Conservation (phyloP, 805 yeast genomes). For the Lachancea dasiensis region DNA sequence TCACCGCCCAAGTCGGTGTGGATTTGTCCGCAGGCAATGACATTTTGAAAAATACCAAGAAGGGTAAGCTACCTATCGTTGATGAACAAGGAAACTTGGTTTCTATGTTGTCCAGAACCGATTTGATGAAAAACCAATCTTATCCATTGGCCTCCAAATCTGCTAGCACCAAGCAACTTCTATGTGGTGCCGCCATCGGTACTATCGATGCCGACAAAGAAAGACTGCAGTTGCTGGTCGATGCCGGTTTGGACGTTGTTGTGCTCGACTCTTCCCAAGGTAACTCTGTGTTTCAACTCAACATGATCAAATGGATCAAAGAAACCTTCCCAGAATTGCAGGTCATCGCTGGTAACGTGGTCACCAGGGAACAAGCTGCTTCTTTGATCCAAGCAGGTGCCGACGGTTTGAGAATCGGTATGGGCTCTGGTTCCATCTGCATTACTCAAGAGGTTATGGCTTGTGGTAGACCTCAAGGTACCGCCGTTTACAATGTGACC, state of each 20-base stretch:
- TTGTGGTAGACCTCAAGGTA: constrained; percentile 99
- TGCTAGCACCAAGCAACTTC: constrained; percentile 84
- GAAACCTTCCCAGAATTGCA: constrained; percentile 68
- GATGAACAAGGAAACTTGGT: constrained; percentile 71
- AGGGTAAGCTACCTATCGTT: constrained; percentile 95
- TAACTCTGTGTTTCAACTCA: constrained; percentile 89
- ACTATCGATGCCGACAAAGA: constrained; percentile 83
- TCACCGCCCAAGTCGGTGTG: constrained; percentile 80
- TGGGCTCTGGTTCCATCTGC: constrained; percentile 99
- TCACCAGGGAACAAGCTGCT: constrained; percentile 98
- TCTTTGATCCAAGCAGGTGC: constrained; percentile 91
- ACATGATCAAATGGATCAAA: constrained; percentile 92
- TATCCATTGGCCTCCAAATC: constrained; percentile 96
- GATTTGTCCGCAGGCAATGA: constrained; percentile 82
- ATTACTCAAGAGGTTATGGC: constrained; percentile 99
- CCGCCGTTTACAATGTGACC: constrained; percentile 92
- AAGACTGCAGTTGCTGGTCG: constrained; percentile 79
- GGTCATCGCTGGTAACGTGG: constrained; percentile 97
- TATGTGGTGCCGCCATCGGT: constrained; percentile 99
- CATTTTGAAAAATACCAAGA: constrained; percentile 84
- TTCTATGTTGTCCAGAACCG: constrained; percentile 89
- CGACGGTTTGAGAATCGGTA: constrained; percentile 97
- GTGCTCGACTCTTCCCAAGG: constrained; percentile 96
- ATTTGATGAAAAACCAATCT: constrained; percentile 89
- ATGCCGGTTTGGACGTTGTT: constrained; percentile 96